Evolutionary conservation across 1,284 basidiomycete species (phyloP), one percentile per base, ranked within the genome.

Genomic region (Cerioporus squamosus): DNA sequence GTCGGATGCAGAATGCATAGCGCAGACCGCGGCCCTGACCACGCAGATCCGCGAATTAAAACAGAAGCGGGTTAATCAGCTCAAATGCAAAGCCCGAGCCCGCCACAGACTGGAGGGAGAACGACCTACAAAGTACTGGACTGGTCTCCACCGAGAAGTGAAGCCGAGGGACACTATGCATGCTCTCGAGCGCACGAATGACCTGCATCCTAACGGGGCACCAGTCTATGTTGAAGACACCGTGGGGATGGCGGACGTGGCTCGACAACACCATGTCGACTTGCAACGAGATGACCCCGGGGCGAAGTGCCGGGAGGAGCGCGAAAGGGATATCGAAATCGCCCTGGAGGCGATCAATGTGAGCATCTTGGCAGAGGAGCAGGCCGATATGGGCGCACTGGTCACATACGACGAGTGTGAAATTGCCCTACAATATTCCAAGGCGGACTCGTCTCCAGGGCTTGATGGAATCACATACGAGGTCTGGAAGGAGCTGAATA

Each of bases 101-200:
- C 33, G 33, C 5, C 33, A 62, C 57, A 48, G 60, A 0, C 9
- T 72, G 0, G 63, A 74, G 40, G 72, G 72, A 0, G 76, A 79
- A 54, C 68, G 64, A 0, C 66, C 73, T 0, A 55, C 56, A 7
- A 73, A 73, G 53, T 69, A 66, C 52, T 78, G 77, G 75, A 66
- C 67, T 0, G 54, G 45, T 0, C 20, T 70, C 0, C 71, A 75
- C 38, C 46, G 26, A 15, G 7, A 17, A 1, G 5, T 18, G 0
- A 18, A 24, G 2, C 59, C 54, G 6, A 6, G 51, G 3, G 46
- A 56, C 3, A 4, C 50, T 3, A 54, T 61, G n/a, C 44, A 31
- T 1, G 59, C 50, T 0, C 53, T 57, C 15, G 55, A 57, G 10
- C 29, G 29, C 4, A 7, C 14, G 2, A 9, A 26, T 2, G 15